These are phyloP conservation scores for Dichotomopilus funicola DNA, from an alignment of 2,329 filamentous ascomycete genomes.

Conservation along the genomic window DNA sequence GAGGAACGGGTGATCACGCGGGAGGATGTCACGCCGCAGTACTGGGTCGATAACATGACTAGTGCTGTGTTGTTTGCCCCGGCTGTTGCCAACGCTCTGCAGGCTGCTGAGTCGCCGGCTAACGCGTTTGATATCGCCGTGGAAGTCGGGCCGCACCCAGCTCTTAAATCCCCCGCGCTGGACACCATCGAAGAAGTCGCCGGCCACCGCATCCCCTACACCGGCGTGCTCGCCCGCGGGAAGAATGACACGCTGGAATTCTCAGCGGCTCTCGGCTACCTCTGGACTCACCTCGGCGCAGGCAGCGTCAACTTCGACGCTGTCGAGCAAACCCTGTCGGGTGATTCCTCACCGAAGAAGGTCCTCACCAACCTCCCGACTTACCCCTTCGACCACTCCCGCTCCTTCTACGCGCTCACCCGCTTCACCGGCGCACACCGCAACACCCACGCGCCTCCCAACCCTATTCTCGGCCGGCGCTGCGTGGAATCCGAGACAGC, in stretches of 20 bases:
- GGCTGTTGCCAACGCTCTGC: slow-evolving; percentile 1
- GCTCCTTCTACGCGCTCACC: background rate
- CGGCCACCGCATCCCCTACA: slow-evolving; percentile 2
- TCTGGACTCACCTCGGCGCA: slow-evolving; percentile 8
- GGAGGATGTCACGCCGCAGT: slow-evolving; percentile 10
- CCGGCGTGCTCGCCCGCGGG: slow-evolving; percentile 3
- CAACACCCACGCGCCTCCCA: background rate
- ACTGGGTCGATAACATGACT: slow-evolving; percentile 23
- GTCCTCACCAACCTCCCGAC: background rate
- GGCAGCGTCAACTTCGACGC: slow-evolving; percentile 5
- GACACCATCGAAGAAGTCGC: background rate
- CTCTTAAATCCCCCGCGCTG: slow-evolving; percentile 34
- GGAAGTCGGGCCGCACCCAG: slow-evolving; percentile 34
- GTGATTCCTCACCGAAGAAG: background rate
- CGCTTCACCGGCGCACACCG: background rate
- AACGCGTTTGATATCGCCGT: slow-evolving; percentile 20
- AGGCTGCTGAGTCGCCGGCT: background rate
- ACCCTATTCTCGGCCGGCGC: background rate
- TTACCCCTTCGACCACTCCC: background rate
- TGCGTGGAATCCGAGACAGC: background rate
- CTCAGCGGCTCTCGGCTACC: slow-evolving; percentile 1
- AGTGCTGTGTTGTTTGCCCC: slow-evolving; percentile 24
- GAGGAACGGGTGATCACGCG: background rate
- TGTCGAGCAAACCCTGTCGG: background rate
- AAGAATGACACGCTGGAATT: slow-evolving; percentile 7